Evolutionary conservation across 306 rosid species (phyloP).

Genomic region (Begonia fuchsioides): DNA sequence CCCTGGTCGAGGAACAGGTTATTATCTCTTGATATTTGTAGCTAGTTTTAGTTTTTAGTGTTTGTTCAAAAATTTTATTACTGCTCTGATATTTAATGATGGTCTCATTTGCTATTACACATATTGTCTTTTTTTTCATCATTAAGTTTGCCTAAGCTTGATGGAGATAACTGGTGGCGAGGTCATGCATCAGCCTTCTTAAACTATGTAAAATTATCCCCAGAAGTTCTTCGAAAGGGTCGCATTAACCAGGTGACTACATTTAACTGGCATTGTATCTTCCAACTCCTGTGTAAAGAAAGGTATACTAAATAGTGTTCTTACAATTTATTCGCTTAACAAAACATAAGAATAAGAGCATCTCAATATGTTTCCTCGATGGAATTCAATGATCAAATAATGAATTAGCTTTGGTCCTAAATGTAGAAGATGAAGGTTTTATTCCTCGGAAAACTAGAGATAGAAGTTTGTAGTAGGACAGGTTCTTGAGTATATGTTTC

Average conservation of each 20-base stretch:
- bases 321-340: too few species aligned
- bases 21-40: constrained; percentile 16
- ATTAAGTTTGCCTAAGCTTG: constrained; percentile 57
- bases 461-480: too few species aligned
- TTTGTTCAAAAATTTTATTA: constrained; percentile 1
- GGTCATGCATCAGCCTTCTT: constrained; percentile 94
- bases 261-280: too few species aligned
- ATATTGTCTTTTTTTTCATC: constrained; percentile 9
- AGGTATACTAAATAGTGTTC: too few species aligned
- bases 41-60: constrained; percentile 8
- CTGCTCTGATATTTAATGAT: not conserved
- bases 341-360: too few species aligned
- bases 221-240: constrained; percentile 68
- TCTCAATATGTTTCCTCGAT: too few species aligned
- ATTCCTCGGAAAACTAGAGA: too few species aligned
- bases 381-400: too few species aligned
- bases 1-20: constrained; percentile 87
- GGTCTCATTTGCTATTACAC: not conserved
- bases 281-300: too few species aligned
- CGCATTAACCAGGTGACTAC: constrained; percentile 70
- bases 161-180: constrained; percentile 95
- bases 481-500: too few species aligned
- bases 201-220: constrained; percentile 50
- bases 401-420: too few species aligned
- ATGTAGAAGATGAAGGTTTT: too few species aligned